Evolutionary conservation across 1,284 basidiomycete genomes (phyloP), one percentile per base, ranked within the genome.

Genomic region (Limonomyces culmigenus): DNA sequence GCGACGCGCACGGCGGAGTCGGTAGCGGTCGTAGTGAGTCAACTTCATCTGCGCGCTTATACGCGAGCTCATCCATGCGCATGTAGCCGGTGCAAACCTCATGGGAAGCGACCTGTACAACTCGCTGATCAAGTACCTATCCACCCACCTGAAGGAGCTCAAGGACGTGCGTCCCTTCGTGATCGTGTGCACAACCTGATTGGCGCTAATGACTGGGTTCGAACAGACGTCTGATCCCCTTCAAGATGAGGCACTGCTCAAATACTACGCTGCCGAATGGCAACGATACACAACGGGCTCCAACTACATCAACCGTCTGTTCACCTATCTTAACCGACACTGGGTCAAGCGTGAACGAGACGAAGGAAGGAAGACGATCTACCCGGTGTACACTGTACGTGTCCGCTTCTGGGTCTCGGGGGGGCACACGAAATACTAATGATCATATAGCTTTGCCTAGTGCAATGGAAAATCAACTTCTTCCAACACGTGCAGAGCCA

Each of bases 331-430:
- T 41, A 97, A 98, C 55, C 85, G 93, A 40, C 91, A 97, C 59
- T 99, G 95, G 95, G 92, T 99, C 34, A 96, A 95, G 62, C 75
- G 93, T 32, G 92, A 98, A 55, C 81, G 93, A 53, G 95, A 98
- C 49, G 93, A 99, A 54, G 95, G 95, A 4, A 73, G 89, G 50
- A 97, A 92, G 59, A 81, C 84, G 36, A 83, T 97, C 30, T 96
- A 95, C 57, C 78, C 77, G 3, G 87, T 99, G 19, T 98, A 97
- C 59, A 98, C 92, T 19, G 89, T 93, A 51, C 50, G 84, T 65
- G n/a, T 30, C 19, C 30, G 25, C 27, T 34, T 20, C 14, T 34
- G 21, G 35, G 21, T 38, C 38, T 15, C 19, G 20, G 30, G 23
- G n/a, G 25, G 17, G n/a, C n/a, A 27, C 23, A 27, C 25, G 29